Percentiles rank a stretch among this genome's conserved stretches.
Evolutionary conservation across 2,329 filamentous ascomycete species (phyloP).

Genomic region (Botrytis byssoidea): DNA sequence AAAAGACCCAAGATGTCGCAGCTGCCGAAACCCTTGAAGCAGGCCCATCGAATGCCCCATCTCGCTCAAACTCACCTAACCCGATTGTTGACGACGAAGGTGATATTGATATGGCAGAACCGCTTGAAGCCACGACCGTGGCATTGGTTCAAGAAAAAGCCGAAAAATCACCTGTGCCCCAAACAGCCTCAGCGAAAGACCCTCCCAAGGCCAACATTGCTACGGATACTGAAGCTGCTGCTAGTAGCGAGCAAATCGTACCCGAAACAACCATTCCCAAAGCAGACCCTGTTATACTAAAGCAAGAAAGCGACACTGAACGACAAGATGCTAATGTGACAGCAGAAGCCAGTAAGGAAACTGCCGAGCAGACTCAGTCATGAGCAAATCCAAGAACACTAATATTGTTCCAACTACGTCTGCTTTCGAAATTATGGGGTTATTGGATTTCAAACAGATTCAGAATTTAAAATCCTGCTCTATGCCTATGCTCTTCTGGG

Average conservation of each 20-base stretch:
- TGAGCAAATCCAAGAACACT: conserved; percentile 2
- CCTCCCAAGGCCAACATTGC: conserved; percentile 15
- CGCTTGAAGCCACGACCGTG: conserved; percentile 21
- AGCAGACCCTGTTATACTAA: conserved; percentile 35
- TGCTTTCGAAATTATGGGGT: conserved; percentile 4
- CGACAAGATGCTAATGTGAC: conserved; percentile 36
- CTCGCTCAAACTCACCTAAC: conserved; percentile 34
- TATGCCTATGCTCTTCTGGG: not conserved
- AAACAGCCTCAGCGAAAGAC: conserved; percentile 14
- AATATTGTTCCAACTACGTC: not conserved
- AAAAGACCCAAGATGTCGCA: conserved; percentile 31
- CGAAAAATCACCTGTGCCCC: conserved; percentile 16
- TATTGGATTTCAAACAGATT: not conserved
- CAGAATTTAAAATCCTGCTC: not conserved
- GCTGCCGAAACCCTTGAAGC: conserved; percentile 27
- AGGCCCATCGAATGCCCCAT: conserved; percentile 36
- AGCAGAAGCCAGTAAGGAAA: conserved; percentile 23
- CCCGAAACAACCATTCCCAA: conserved; percentile 38
- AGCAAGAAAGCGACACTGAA: conserved; percentile 38
- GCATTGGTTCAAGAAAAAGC: conserved; percentile 8
- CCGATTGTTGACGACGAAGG: conserved; percentile 36
- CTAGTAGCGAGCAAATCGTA: conserved; percentile 22
- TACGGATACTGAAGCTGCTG: conserved; percentile 3
- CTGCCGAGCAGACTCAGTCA: conserved; percentile 17
- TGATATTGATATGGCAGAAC: conserved; percentile 39